A percentile compares a stretch with the other conserved stretches of the same genome.
Conservation (phyloP, 106 monocot species). For the Apostasia shenzhenica region DNA sequence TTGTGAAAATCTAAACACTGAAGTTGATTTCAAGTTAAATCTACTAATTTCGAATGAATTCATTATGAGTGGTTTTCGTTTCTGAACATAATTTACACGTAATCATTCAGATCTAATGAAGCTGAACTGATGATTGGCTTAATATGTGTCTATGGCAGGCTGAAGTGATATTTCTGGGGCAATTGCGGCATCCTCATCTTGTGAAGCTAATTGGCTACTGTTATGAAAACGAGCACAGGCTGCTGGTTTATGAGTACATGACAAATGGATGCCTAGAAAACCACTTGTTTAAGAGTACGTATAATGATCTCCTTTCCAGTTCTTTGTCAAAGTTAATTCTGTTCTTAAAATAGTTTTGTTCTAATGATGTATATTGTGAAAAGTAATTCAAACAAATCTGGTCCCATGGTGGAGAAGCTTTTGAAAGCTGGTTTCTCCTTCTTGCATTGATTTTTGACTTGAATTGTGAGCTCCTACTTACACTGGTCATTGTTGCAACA, state of each 20-base stretch:
- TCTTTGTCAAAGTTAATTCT: background rate
- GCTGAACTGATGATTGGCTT: too few species aligned
- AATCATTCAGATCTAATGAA: too few species aligned
- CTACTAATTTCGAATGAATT: too few species aligned
- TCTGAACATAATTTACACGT: too few species aligned
- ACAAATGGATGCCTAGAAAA: slow-evolving; percentile 76
- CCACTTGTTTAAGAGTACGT: slow-evolving; percentile 73
- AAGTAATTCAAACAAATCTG: background rate
- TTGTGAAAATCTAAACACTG: background rate
- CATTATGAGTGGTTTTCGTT: too few species aligned
- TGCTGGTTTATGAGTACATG: slow-evolving; percentile 87
- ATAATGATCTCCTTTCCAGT: background rate
- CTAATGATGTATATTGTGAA: background rate
- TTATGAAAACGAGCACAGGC: slow-evolving; percentile 67
- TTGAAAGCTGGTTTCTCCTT: background rate
- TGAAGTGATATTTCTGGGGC: slow-evolving; percentile 80
- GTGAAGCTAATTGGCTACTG: slow-evolving; percentile 87
- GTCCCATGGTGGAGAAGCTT: background rate
- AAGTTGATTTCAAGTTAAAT: too few species aligned
- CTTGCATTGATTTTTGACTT: background rate
- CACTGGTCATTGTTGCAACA: too few species aligned
- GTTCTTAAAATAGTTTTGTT: background rate
- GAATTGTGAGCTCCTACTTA: background rate
- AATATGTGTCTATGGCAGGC: slow-evolving; percentile 22
- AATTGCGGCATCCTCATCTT: slow-evolving; percentile 67